phyloP scores from a whole-genome alignment of 805 yeast species.

The Candida berthetii region DNA sequence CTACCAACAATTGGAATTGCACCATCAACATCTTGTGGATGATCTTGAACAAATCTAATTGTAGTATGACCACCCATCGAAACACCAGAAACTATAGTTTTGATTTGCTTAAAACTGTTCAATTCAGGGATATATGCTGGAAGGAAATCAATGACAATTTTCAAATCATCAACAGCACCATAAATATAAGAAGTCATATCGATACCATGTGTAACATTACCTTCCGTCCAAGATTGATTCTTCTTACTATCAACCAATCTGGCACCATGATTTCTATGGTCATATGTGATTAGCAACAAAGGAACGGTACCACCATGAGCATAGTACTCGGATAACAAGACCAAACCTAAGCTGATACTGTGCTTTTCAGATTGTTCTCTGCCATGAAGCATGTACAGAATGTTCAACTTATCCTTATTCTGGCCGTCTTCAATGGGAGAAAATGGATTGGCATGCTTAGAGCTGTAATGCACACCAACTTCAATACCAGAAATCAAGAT shows the following conservation, averaged over 20 bases:
- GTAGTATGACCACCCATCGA: slow-evolving; percentile 19
- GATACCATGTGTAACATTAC: slow-evolving; percentile 11
- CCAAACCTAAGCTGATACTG: neutral
- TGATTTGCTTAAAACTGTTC: neutral
- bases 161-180: slow-evolving; percentile 12
- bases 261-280: slow-evolving; percentile 17
- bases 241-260: slow-evolving; percentile 5
- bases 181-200: slow-evolving; percentile 15
- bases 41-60: slow-evolving; percentile 9
- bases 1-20: slow-evolving; percentile 16
- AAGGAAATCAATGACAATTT: slow-evolving; percentile 11
- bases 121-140: slow-evolving; percentile 7
- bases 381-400: neutral
- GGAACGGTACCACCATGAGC: neutral
- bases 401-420: neutral
- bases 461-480: neutral
- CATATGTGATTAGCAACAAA: slow-evolving; percentile 12
- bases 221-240: slow-evolving; percentile 9
- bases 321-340: neutral
- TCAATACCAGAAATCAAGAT: slow-evolving; percentile 1
- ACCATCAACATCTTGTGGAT: slow-evolving; percentile 10
- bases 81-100: slow-evolving; percentile 11
- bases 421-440: neutral
- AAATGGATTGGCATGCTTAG: neutral
- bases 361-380: neutral